Base-by-base conservation (phyloP, 1,284 basidiomycete species). In the Flammula alnicola region DNA sequence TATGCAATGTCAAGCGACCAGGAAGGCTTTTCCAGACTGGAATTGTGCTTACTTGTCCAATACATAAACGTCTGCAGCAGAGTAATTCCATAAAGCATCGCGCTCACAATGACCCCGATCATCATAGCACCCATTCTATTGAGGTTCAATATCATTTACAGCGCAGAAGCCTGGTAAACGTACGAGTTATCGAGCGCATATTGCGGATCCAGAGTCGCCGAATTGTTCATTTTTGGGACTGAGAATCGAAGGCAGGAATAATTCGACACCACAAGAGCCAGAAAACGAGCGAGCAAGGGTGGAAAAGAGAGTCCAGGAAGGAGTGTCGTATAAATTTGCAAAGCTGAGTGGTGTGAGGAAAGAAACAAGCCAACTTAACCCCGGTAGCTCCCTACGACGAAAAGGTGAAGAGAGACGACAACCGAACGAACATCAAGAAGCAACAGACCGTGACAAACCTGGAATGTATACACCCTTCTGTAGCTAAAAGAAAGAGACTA, bases 71-170 rank as follows among this genome's bases (percentile, higher is more conserved):
- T 64, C 52, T 74, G 71, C 7, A 71, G 50, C 8, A 70, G 52
- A 16, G 64, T 66, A 8, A 73, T 62, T 11, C 72, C 72, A 43
- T 69, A 69, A 12, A 74, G 56, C 7, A 72, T 59, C 1, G 69
- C 72, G 40, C 69, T 71, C 35, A 73, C 44, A 14, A 73, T 61
- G 4, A 69, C 66, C 7, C 72, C 71, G 35, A 73, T 63, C 40
- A 71, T 56, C 69, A 73, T 70, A 1, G 68, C 65, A 9, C 72
- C 72, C 63, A 74, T 71, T 29, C 71, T 74, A 42, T 25, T 14
- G 38, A 35, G n/a, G 9, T 7, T 41, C 20, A 5, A 22, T 23
- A n/a, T 25, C 17, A 47, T 38, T 30, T 14, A 38, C 31, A 42
- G n/a, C 8, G n/a, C 3, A 4, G 8, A 9, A 12, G 27, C 12